Base-by-base conservation (phyloP, 2,329 filamentous ascomycete species). In the Bipolaris victoriae region DNA sequence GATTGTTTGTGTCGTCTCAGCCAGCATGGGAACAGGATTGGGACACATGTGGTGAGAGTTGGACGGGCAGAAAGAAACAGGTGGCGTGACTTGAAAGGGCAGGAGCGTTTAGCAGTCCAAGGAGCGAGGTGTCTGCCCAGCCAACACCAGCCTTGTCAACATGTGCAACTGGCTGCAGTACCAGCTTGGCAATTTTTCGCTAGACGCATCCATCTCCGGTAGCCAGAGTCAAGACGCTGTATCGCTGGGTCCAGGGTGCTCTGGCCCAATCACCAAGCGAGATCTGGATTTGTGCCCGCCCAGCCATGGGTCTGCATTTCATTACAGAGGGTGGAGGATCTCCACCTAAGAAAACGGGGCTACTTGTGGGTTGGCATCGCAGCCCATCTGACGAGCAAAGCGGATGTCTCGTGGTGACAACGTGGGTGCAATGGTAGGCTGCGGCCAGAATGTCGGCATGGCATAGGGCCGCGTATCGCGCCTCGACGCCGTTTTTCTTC, bases 151-250 rank as follows among this genome's bases (percentile, higher is more conserved):
- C 45, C 29, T 48, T 35, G 45, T 47, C 45, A 22, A 24, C 18
- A 37, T 24, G 13, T 26, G 33, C 33, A 43, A 31, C 31, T 31
- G 33, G 7, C 45, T 48, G 31, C 33, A 15, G 24, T 26, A 35
- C 16, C 22, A 36, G 33, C 45, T 48, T 48, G 45, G 45, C 33
- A 48, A 36, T 43, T 37, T 37, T 48, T 31, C 45, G 45, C 45
- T 48, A 36, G 31, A 16, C 7, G 15, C 31, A 47, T n/a, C 45
- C 45, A 24, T 47, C 45, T 47, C 45, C 45, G 31, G 31, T 7
- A 76, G 54, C 74, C 29, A 35, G 10, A 20, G 26, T 48, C 35
- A n/a, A 36, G 16, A 31, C 15, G 15, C 22, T 18, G 24, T 20
- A 22, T 48, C 45, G 45, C 31, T 48, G 45, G 45, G 45, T 48